Evolutionary conservation across 345 rosid genomes (phyloP).

Genomic region (Trapa incisa): DNA sequence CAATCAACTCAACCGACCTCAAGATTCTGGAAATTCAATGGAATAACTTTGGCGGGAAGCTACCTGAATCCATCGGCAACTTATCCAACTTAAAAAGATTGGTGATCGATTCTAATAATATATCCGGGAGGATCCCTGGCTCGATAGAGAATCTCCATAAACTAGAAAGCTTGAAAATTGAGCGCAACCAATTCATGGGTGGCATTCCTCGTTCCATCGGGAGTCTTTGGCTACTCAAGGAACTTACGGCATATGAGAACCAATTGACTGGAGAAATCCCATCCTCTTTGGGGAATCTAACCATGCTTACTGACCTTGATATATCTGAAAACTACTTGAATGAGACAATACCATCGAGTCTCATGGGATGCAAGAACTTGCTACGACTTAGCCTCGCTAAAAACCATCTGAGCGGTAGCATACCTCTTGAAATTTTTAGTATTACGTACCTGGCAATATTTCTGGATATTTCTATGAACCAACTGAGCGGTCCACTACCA

Average conservation of each 20-base stretch:
- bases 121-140: constrained; percentile 8
- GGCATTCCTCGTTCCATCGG: not conserved
- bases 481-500: constrained; percentile 12
- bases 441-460: not conserved
- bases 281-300: constrained; percentile 5
- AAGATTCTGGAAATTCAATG: no score
- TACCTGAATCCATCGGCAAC: constrained; percentile 11
- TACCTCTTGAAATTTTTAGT: constrained; percentile 8
- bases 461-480: constrained; percentile 7
- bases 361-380: not conserved
- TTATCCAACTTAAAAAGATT: not conserved
- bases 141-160: not conserved
- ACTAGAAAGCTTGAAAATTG: not conserved
- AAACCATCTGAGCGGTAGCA: constrained; percentile 6
- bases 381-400: rapidly evolving
- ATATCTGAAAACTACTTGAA: constrained; percentile 6
- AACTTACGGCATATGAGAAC: not conserved
- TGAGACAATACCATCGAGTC: constrained; percentile 8
- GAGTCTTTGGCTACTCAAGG: not conserved
- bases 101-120: not conserved
- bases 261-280: constrained; percentile 7
- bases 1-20: no score
- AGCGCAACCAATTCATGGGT: constrained; percentile 4
- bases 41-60: constrained; percentile 3
- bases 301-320: not conserved